phyloP scores from a whole-genome alignment of 2,329 filamentous ascomycete genomes.

The Colletotrichum shisoi region DNA sequence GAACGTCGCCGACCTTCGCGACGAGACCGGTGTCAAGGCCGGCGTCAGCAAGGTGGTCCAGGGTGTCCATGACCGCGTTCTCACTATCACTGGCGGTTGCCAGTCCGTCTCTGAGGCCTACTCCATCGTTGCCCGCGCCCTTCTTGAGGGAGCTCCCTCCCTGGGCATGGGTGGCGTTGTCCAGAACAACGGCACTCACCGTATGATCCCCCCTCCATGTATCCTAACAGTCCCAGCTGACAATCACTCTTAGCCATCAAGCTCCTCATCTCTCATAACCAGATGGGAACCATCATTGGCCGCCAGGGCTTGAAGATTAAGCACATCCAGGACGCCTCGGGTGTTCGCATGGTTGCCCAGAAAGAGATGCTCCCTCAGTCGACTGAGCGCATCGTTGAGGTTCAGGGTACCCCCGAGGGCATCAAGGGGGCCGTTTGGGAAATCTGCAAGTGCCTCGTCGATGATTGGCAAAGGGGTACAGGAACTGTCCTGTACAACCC shows the following conservation, averaged over 20 bases:
- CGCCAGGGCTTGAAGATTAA: constrained; percentile 98
- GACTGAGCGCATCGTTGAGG: constrained; percentile 95
- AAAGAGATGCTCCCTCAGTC: constrained; percentile 99
- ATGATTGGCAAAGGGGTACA: constrained; percentile 96
- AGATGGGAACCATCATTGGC: constrained; percentile 99
- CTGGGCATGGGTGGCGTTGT: constrained; percentile 96
- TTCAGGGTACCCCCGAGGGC: constrained; percentile 92
- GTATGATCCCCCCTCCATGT: constrained; percentile 65
- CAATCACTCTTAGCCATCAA: constrained; percentile 75
- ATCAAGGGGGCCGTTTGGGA: constrained; percentile 98
- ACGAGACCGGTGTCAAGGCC: constrained; percentile 97
- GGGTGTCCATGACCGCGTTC: constrained; percentile 93
- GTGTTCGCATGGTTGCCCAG: constrained; percentile 98
- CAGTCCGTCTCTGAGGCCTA: constrained; percentile 92
- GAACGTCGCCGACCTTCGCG: constrained; percentile 95
- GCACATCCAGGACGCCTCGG: constrained; percentile 96
- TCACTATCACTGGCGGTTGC: constrained; percentile 91
- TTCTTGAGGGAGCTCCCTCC: constrained; percentile 91
- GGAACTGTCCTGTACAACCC: constrained; percentile 98
- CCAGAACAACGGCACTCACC: constrained; percentile 88
- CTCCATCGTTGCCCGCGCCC: constrained; percentile 86
- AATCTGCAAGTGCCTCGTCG: constrained; percentile 97
- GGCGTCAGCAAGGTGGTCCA: constrained; percentile 99
- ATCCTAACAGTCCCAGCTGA: constrained; percentile 40
- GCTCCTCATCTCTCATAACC: constrained; percentile 97